Evolutionary conservation across 192 early-diverging fungal species (phyloP).

Genomic region (Lunasporangiospora selenospora): DNA sequence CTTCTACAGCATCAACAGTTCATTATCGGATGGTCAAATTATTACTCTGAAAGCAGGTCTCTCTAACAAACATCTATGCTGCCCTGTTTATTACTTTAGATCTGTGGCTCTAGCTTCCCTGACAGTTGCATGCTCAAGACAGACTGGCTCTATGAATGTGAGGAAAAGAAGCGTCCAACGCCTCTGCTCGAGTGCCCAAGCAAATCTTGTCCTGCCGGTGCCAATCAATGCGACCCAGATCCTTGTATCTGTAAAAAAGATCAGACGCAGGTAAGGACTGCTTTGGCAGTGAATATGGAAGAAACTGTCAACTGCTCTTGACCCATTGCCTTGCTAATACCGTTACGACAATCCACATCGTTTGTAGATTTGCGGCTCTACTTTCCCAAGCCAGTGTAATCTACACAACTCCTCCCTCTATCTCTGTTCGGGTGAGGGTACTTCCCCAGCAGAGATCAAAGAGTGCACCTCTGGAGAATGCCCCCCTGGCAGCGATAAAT

Average conservation of each 20-base stretch:
- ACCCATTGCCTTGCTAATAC: too few species aligned
- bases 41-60: too few species aligned
- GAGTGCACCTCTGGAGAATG: slow-evolving; percentile 3
- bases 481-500: neutral
- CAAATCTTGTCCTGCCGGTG: too few species aligned
- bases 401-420: neutral
- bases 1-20: neutral
- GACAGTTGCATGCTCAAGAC: neutral
- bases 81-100: neutral
- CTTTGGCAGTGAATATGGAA: neutral
- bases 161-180: neutral
- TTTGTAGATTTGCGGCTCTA: slow-evolving; percentile 1
- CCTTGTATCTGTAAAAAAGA: neutral
- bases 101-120: slow-evolving; percentile 1
- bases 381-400: neutral
- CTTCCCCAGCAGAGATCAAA: neutral
- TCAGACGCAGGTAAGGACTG: neutral
- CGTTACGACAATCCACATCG: neutral
- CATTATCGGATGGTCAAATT: too few species aligned
- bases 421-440: neutral
- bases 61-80: neutral
- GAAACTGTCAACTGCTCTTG: neutral
- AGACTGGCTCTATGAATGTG: neutral
- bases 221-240: neutral
- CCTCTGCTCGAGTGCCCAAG: neutral